Conservation (phyloP, 2,329 filamentous ascomycete species). For the Sarocladium oryzae region DNA sequence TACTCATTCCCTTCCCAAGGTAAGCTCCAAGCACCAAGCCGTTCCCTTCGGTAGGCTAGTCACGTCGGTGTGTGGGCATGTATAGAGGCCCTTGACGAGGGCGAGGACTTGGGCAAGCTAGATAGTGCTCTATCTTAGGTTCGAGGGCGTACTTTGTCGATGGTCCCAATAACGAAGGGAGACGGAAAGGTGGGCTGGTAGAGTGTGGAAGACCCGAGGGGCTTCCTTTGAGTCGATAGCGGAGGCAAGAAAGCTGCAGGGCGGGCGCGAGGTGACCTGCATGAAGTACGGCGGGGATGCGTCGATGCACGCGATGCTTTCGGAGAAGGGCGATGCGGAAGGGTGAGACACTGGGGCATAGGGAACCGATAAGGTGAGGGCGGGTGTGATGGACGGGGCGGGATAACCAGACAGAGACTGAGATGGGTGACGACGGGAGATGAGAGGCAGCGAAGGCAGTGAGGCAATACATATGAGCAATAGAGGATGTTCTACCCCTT, state of each 20-base stretch:
- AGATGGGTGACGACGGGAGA: not conserved
- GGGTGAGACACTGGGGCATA: slow-evolving; percentile 1
- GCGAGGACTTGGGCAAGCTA: not conserved
- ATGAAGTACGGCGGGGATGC: not conserved
- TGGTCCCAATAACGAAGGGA: not conserved
- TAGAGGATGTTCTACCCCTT: too few species aligned
- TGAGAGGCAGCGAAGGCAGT: not conserved
- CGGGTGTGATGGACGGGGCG: not conserved
- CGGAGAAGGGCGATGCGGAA: not conserved
- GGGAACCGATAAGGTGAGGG: not conserved
- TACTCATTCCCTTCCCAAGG: too few species aligned
- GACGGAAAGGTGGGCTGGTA: not conserved
- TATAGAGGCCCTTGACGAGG: not conserved
- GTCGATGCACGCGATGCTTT: not conserved
- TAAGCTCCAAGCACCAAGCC: slow-evolving; percentile 5
- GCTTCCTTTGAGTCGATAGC: not conserved
- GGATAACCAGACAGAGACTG: not conserved
- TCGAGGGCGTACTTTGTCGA: not conserved
- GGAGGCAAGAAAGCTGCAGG: slow-evolving; percentile 1
- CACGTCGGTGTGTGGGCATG: not conserved
- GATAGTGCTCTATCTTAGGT: not conserved
- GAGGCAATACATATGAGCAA: too few species aligned
- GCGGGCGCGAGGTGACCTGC: slow-evolving; percentile 4
- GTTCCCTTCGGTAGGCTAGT: slow-evolving; percentile 5
- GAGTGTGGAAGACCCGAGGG: not conserved